These are phyloP conservation scores for Microbotryum scabiosae DNA, from an alignment of 1,284 basidiomycete species.

Conservation along the genomic window DNA sequence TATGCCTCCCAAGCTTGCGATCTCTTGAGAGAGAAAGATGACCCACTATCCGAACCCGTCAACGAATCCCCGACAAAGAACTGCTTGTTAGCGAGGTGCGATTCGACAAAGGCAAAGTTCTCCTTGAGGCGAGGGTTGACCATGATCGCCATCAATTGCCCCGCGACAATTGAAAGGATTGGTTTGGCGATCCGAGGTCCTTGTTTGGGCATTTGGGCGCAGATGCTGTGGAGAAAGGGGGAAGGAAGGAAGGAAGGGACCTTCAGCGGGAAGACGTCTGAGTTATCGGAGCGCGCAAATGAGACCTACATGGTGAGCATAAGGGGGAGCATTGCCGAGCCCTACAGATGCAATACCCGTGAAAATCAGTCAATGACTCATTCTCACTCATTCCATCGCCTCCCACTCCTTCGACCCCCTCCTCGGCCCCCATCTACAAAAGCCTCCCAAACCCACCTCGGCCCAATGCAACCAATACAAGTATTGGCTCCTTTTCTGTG, in stretches of 20 bases:
- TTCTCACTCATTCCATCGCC: too few relatives aligned
- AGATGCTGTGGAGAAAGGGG: neutral
- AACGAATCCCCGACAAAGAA: conserved; percentile 24
- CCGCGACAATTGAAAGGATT: conserved; percentile 6
- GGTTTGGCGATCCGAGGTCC: conserved; percentile 18
- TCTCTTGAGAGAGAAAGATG: neutral
- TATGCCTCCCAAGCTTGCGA: too few relatives aligned
- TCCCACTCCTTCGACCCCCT: too few relatives aligned
- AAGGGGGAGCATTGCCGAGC: conserved; percentile 16
- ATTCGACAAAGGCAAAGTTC: conserved; percentile 14
- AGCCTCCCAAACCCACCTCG: conserved; percentile 4
- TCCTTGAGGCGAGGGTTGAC: conserved; percentile 13
- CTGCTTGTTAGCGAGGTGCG: conserved; percentile 13
- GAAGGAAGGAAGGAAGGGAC: too few relatives aligned
- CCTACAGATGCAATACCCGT: neutral
- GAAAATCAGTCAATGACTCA: too few relatives aligned
- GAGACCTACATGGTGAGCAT: conserved; percentile 16
- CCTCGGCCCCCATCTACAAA: too few relatives aligned
- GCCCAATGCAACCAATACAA: conserved; percentile 26
- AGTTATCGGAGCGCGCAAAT: neutral
- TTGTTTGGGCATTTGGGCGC: conserved; percentile 10
- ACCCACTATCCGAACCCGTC: conserved; percentile 27
- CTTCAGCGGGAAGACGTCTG: neutral
- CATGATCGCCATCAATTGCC: conserved; percentile 5
- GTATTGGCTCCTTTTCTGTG: conserved; percentile 14